A percentile compares a stretch with the other conserved stretches of the same genome.
Conservation (phyloP, 2,329 filamentous ascomycete species). For the Aspergillus fischeri region DNA sequence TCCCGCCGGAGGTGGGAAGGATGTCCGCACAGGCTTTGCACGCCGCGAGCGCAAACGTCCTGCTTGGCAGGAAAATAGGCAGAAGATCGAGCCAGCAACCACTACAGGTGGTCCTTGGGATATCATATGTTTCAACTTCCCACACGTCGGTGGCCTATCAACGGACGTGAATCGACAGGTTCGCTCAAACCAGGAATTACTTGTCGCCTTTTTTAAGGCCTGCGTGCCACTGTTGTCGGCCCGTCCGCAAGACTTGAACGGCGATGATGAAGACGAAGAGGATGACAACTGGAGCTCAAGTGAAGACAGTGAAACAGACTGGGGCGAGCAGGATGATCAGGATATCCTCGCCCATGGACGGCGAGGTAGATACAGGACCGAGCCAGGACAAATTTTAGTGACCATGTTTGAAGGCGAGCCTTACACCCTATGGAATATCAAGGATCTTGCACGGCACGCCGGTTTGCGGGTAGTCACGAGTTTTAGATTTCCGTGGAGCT, state of each 20-base stretch:
- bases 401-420: slow-evolving; percentile 91
- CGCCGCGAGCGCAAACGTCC: slow-evolving; percentile 29
- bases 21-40: slow-evolving; percentile 40
- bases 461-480: slow-evolving; percentile 45
- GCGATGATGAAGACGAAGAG: slow-evolving; percentile 15
- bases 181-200: slow-evolving; percentile 71
- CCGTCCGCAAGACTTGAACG: slow-evolving; percentile 18
- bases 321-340: not conserved
- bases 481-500: slow-evolving; percentile 46
- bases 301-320: slow-evolving; percentile 4
- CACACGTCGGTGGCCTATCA: slow-evolving; percentile 85
- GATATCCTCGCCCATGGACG: not conserved
- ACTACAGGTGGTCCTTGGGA: slow-evolving; percentile 54
- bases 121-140: slow-evolving; percentile 91
- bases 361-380: slow-evolving; percentile 18
- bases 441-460: slow-evolving; percentile 73
- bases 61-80: slow-evolving; percentile 19
- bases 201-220: slow-evolving; percentile 47
- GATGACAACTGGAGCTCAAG: slow-evolving; percentile 1
- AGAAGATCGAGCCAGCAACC: not conserved
- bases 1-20: slow-evolving; percentile 36
- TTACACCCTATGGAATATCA: slow-evolving; percentile 93
- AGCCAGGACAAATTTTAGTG: slow-evolving; percentile 62
- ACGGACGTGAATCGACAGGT: slow-evolving; percentile 95
- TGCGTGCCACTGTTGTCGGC: slow-evolving; percentile 39